A percentile compares a stretch with the other conserved stretches of the same genome.
Evolutionary conservation across 176 grass and related monocot species (phyloP).

Genomic region (Ananas comosus): DNA sequence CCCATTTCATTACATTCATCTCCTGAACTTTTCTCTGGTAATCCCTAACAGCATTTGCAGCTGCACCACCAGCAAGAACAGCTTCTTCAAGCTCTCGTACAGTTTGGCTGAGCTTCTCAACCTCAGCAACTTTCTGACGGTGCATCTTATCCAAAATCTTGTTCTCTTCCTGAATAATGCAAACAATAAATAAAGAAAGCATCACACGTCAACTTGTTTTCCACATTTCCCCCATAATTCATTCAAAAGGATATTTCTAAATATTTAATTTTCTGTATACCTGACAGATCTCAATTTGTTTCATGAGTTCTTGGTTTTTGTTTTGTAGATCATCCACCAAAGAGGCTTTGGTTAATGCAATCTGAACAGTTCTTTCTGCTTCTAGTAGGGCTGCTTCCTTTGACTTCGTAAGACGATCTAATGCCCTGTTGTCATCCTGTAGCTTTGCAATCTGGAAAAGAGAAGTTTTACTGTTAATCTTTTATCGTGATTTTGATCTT

Average conservation of each 20-base stretch:
- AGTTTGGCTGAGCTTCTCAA: slow-evolving; percentile 92
- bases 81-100: slow-evolving; percentile 90
- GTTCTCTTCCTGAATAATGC: slow-evolving; percentile 77
- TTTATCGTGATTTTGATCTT: neutral
- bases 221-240: neutral
- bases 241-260: neutral
- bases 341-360: slow-evolving; percentile 82
- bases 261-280: slow-evolving; percentile 21
- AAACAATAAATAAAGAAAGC: slow-evolving; percentile 7
- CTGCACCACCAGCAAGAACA: slow-evolving; percentile 88
- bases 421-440: slow-evolving; percentile 64
- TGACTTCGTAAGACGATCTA: slow-evolving; percentile 72
- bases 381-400: slow-evolving; percentile 83
- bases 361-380: slow-evolving; percentile 81
- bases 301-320: slow-evolving; percentile 90
- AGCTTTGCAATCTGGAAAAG: slow-evolving; percentile 63
- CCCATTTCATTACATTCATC: slow-evolving; percentile 73
- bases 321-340: slow-evolving; percentile 95
- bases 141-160: slow-evolving; percentile 98
- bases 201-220: neutral
- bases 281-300: slow-evolving; percentile 98
- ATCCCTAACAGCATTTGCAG: slow-evolving; percentile 94
- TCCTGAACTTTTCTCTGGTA: slow-evolving; percentile 96
- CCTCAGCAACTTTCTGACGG: slow-evolving; percentile 88
- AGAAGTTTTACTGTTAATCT: slow-evolving; percentile 6